Evolutionary conservation across 2,329 filamentous ascomycete species (phyloP), one percentile per base, ranked within the genome.

Genomic region (Colletotrichum tropicale): DNA sequence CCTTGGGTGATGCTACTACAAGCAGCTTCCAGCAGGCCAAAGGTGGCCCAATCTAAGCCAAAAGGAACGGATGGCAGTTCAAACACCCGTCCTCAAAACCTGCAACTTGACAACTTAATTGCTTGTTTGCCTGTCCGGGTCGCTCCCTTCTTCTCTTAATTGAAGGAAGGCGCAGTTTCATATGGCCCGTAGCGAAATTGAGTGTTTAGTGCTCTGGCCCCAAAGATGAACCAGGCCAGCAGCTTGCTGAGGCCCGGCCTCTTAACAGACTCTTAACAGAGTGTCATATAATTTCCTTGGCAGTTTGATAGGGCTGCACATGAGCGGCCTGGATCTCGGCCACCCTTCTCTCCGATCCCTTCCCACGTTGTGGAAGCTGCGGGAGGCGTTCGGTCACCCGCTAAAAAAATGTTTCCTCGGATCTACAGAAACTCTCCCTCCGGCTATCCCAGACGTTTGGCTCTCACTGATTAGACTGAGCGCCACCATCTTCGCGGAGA

Each of bases 1-100:
- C 30, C 48, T 36, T 55, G 65, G 58, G 28, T 56, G 18, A 21
- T 67, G 38, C n/a, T 24, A 18, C 36, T 36, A 60, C 36, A 21
- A 32, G 18, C 15, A 15, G n/a, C 52, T 24, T 61, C 36, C 15
- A 32, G 4, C 10, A 15, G 16, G 36, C 28, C 21, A 55, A n/a
- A 15, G n/a, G 36, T 34, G 38, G 32, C 26, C 38, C 62, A 32
- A 34, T 56, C 24, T 58, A 6, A 26, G 12, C 55, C 8, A 24
- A 68, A 36, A 73, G 69, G 69, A 75, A 73, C 69, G 62, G 73
- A 73, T 75, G 73, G 64, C 73, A 75, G 55, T 73, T 73, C 32
- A 43, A 38, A 24, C 43, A 48, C 62, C 62, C 55, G 62, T 72
- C 26, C 43, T 75, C 55, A 58, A 56, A 43, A 58, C 8, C 55